Conservation (phyloP, 2,329 filamentous ascomycete genomes). For the Periglandula ipomoeae region DNA sequence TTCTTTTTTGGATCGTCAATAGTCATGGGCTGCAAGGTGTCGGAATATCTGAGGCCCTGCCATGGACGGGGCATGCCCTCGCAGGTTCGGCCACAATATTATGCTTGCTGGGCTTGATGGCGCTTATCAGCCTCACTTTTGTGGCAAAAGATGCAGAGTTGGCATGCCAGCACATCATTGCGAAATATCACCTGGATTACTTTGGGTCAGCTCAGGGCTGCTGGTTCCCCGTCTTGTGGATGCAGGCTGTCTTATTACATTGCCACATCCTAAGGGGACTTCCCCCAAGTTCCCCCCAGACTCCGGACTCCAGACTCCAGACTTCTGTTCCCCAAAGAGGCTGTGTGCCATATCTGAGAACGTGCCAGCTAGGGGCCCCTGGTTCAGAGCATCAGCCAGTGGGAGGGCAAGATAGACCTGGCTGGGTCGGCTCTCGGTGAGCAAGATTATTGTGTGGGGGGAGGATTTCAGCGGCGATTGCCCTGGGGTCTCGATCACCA, state of each 20-base stretch:
- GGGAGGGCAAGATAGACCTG: background rate
- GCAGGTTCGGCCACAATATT: no score
- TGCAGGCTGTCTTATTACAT: background rate
- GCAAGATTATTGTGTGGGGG: background rate
- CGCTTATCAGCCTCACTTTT: background rate
- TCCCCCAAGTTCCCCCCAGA: background rate
- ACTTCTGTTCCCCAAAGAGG: background rate
- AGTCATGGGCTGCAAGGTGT: background rate
- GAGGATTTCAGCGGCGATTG: no score
- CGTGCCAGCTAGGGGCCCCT: background rate
- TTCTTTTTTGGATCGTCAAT: background rate
- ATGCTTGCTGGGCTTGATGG: background rate
- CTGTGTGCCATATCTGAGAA: conserved; percentile 1
- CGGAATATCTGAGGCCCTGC: background rate
- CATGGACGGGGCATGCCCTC: no score
- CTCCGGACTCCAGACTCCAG: background rate
- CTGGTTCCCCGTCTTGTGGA: background rate
- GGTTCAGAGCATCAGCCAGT: background rate
- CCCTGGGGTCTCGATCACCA: no score
- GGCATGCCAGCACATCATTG: background rate
- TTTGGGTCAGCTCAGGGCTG: background rate
- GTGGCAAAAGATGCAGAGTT: background rate
- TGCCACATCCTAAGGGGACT: no score
- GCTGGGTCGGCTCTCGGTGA: background rate
- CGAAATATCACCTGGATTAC: background rate